A percentile compares a stretch with the other conserved stretches of the same genome.
Evolutionary conservation across 2,329 filamentous ascomycete species (phyloP).

Genomic region (Penicillium hordei): DNA sequence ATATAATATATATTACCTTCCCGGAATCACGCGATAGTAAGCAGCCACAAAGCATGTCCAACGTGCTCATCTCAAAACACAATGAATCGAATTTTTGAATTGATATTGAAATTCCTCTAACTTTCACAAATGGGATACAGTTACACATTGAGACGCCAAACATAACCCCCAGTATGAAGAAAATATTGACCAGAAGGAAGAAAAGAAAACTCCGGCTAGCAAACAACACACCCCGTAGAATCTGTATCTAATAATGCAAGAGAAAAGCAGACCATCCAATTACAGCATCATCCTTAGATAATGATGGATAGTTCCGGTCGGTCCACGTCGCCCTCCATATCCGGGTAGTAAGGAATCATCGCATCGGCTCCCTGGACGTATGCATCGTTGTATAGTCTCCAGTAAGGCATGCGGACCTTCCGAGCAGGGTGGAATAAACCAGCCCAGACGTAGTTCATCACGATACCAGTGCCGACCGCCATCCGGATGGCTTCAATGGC

Average conservation of each 20-base stretch:
- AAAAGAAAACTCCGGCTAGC: slow-evolving; percentile 23
- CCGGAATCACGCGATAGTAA: not conserved
- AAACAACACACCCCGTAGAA: slow-evolving; percentile 17
- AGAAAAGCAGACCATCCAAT: slow-evolving; percentile 17
- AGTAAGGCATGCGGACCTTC: slow-evolving; percentile 93
- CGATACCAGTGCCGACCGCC: slow-evolving; percentile 84
- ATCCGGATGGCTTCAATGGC: slow-evolving; percentile 95
- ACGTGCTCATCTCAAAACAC: not conserved
- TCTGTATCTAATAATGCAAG: slow-evolving; percentile 23
- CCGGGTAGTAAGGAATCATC: slow-evolving; percentile 95
- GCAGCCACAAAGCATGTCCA: not conserved
- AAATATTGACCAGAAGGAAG: slow-evolving; percentile 9
- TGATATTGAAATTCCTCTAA: slow-evolving; percentile 6
- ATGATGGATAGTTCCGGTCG: slow-evolving; percentile 81
- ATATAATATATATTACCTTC: not conserved
- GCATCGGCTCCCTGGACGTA: slow-evolving; percentile 92
- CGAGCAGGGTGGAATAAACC: slow-evolving; percentile 94
- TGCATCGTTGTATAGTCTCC: slow-evolving; percentile 94
- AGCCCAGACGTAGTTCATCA: slow-evolving; percentile 98
- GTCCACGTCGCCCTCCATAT: slow-evolving; percentile 76
- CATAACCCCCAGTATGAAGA: slow-evolving; percentile 20
- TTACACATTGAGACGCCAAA: slow-evolving; percentile 21
- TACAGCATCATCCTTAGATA: slow-evolving; percentile 53
- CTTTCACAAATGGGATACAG: slow-evolving; percentile 27
- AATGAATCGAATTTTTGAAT: not conserved